Evolutionary conservation across 2,329 filamentous ascomycete species (phyloP).

Genomic region (Monosporascus sp.): DNA sequence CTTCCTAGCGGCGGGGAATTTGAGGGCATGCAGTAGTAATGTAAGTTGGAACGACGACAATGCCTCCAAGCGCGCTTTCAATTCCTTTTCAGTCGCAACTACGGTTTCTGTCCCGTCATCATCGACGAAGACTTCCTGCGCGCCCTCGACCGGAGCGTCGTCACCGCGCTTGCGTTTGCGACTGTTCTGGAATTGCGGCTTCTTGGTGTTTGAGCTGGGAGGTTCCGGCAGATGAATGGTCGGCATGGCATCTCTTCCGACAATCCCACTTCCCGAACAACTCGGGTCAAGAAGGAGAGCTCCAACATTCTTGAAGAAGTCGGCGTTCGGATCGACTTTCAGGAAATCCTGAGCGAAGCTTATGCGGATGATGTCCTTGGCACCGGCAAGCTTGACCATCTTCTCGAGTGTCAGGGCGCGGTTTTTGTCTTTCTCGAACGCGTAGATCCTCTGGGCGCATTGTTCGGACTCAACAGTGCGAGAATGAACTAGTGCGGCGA

Average conservation of each 20-base stretch:
- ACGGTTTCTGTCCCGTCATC: slow-evolving; percentile 51
- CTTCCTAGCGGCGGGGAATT: slow-evolving; percentile 66
- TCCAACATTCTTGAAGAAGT: slow-evolving; percentile 63
- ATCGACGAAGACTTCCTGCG: slow-evolving; percentile 39
- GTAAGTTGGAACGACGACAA: slow-evolving; percentile 77
- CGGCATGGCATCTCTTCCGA: slow-evolving; percentile 77
- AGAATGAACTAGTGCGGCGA: slow-evolving; percentile 65
- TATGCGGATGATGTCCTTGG: slow-evolving; percentile 59
- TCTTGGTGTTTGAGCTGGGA: slow-evolving; percentile 28
- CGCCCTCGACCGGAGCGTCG: slow-evolving; percentile 19
- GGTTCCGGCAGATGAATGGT: slow-evolving; percentile 53
- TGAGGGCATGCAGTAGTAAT: slow-evolving; percentile 77
- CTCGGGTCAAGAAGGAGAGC: slow-evolving; percentile 86
- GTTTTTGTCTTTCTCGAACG: slow-evolving; percentile 70
- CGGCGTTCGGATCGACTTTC: slow-evolving; percentile 59
- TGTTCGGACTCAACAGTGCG: slow-evolving; percentile 30
- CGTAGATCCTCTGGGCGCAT: slow-evolving; percentile 52
- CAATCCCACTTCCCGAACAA: slow-evolving; percentile 92
- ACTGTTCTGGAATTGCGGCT: slow-evolving; percentile 26
- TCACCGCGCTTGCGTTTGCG: slow-evolving; percentile 43
- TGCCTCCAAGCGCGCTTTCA: slow-evolving; percentile 61
- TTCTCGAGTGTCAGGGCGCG: slow-evolving; percentile 72
- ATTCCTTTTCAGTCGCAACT: slow-evolving; percentile 47
- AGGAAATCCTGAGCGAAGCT: slow-evolving; percentile 77
- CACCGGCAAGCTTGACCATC: slow-evolving; percentile 78